These are phyloP conservation scores for Clonostachys byssicola DNA, from an alignment of 2,329 filamentous ascomycete genomes.

Conservation along the genomic window DNA sequence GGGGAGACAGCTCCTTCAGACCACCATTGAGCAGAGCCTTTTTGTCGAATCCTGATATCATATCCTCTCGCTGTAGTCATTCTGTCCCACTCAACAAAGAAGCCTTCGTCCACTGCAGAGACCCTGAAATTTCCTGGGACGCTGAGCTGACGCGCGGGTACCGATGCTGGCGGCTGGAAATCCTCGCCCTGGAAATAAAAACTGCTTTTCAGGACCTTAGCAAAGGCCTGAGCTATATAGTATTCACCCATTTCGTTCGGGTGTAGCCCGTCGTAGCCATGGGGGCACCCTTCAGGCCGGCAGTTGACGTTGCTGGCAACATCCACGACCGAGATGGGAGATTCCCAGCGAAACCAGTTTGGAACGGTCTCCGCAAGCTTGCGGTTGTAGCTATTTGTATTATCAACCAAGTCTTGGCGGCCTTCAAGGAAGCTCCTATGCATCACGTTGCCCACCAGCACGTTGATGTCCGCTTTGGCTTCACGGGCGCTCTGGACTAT, in stretches of 20 bases:
- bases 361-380: slow-evolving; percentile 12
- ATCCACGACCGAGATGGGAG: slow-evolving; percentile 22
- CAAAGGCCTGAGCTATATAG: slow-evolving; percentile 34
- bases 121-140: background rate
- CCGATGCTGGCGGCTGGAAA: background rate
- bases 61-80: background rate
- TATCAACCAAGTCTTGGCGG: slow-evolving; percentile 12
- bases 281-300: slow-evolving; percentile 9
- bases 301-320: slow-evolving; percentile 21
- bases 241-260: slow-evolving; percentile 33
- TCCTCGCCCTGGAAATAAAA: background rate
- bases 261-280: slow-evolving; percentile 34
- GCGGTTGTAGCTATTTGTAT: slow-evolving; percentile 16
- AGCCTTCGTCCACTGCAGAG: background rate
- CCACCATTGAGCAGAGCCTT: background rate
- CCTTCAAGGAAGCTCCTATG: slow-evolving; percentile 14
- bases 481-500: slow-evolving; percentile 21
- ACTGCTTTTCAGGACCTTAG: slow-evolving; percentile 3
- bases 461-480: slow-evolving; percentile 15
- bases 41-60: background rate
- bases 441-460: slow-evolving; percentile 21
- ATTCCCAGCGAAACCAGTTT: slow-evolving; percentile 14
- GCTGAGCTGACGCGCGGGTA: background rate
- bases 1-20: background rate
- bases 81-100: background rate